Percentiles rank a stretch among this genome's conserved stretches.
Evolutionary conservation across 2,329 filamentous ascomycete species (phyloP).

Genomic region (Domatiomyces catenatus): DNA sequence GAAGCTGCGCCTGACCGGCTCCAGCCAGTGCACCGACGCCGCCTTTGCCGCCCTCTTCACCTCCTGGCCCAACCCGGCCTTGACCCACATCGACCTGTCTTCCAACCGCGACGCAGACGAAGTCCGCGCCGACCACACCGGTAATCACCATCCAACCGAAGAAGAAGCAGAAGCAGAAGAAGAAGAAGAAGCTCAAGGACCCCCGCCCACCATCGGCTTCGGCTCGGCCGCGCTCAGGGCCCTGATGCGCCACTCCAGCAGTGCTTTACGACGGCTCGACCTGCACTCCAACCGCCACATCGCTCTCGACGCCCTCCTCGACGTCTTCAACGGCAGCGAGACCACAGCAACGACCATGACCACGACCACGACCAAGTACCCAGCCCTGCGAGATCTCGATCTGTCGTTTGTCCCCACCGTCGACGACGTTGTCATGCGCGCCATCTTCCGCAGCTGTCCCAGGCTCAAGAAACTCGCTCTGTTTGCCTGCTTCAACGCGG

Average conservation of each 20-base stretch:
- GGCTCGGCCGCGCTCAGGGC: constrained; percentile 62
- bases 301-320: constrained; percentile 52
- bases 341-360: constrained; percentile 5
- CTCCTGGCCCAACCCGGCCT: constrained; percentile 55
- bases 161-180: constrained; percentile 5
- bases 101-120: constrained; percentile 33
- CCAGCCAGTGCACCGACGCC: constrained; percentile 57
- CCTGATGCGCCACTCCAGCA: constrained; percentile 70
- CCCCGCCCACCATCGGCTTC: constrained; percentile 44
- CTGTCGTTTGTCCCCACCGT: constrained; percentile 47
- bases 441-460: constrained; percentile 33
- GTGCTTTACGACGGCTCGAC: constrained; percentile 50
- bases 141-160: constrained; percentile 29
- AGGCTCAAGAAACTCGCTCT: constrained; percentile 40
- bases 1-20: constrained; percentile 72
- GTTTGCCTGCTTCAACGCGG: constrained; percentile 49
- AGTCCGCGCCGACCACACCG: not conserved
- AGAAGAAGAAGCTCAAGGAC: no score
- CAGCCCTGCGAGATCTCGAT: constrained; percentile 55
- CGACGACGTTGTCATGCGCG: constrained; percentile 30
- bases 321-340: constrained; percentile 53
- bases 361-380: constrained; percentile 40
- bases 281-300: constrained; percentile 79
- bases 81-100: constrained; percentile 58
- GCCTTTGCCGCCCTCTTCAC: constrained; percentile 49